phyloP scores from a whole-genome alignment of 2,329 filamentous ascomycete species.

The Ophiognomonia clavigignenti-juglandacearum region DNA sequence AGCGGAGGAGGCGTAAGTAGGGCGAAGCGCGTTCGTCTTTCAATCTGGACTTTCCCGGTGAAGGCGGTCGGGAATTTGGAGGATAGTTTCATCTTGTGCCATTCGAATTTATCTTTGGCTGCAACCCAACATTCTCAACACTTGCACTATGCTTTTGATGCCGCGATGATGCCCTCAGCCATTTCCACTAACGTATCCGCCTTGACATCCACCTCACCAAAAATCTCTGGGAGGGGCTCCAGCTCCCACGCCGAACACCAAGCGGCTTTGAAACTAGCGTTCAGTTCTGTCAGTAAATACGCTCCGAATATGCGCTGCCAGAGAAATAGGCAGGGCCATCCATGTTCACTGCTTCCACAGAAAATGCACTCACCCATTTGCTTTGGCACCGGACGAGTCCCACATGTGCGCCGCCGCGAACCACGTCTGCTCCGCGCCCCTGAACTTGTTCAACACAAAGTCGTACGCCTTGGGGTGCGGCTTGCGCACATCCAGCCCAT shows the following conservation, averaged over 20 bases:
- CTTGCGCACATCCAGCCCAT: constrained; percentile 42
- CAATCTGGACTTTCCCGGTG: no score
- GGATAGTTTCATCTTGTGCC: no score
- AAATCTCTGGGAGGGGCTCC: constrained; percentile 44
- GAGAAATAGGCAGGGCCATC: no score
- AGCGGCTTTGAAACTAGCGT: constrained; percentile 39
- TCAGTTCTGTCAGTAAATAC: background rate
- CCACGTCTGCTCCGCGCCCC: constrained; percentile 37
- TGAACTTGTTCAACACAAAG: constrained; percentile 36
- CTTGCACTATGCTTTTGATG: constrained; percentile 14
- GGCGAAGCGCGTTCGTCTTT: no score
- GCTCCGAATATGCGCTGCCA: no score
- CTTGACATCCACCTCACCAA: constrained; percentile 47
- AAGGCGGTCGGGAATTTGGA: no score
- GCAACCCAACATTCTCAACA: no score
- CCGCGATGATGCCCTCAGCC: constrained; percentile 35
- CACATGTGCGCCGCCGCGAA: constrained; percentile 57
- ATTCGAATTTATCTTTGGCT: no score
- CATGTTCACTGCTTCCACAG: background rate
- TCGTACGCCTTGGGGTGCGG: constrained; percentile 43
- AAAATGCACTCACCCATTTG: constrained; percentile 30
- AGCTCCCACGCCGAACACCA: constrained; percentile 50
- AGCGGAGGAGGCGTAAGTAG: no score
- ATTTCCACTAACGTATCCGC: constrained; percentile 41
- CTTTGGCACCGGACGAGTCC: constrained; percentile 50